These are phyloP conservation scores for Ambrosia hybrid DNA, from an alignment of 140 eudicot species.

Conservation along the genomic window DNA sequence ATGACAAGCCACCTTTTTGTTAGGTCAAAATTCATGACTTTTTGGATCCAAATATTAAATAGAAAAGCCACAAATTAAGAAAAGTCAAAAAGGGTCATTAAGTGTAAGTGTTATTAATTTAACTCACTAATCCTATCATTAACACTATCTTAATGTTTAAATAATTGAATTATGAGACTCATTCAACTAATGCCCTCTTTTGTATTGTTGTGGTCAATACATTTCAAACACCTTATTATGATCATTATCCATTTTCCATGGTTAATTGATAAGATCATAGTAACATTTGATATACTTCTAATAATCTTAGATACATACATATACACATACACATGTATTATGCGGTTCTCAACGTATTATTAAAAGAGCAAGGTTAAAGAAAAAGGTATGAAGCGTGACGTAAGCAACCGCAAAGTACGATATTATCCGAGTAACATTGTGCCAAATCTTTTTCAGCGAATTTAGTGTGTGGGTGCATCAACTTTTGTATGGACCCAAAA, in stretches of 20 bases:
- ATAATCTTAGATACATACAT: no score
- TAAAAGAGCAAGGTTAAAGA: not conserved
- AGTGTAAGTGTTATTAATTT: constrained; percentile 15
- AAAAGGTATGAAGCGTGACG: constrained; percentile 18
- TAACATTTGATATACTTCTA: no score
- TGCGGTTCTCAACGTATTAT: no score
- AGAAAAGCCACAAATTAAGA: not conserved
- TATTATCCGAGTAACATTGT: constrained; percentile 22
- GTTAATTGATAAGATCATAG: no score
- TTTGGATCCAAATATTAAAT: constrained; percentile 16
- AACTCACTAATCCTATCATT: constrained; percentile 26
- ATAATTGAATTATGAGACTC: constrained; percentile 11
- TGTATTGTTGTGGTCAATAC: no score
- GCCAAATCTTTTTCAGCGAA: constrained; percentile 26
- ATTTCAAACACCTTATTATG: no score
- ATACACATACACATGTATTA: no score
- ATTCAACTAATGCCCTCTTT: not conserved
- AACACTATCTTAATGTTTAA: constrained; percentile 13
- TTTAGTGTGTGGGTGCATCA: constrained; percentile 23
- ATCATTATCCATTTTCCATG: no score
- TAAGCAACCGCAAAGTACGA: constrained; percentile 24
- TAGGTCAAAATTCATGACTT: constrained; percentile 23
- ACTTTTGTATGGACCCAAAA: constrained; percentile 27
- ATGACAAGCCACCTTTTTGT: not conserved
- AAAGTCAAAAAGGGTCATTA: not conserved